Evolutionary conservation across 2,329 filamentous ascomycete species (phyloP).

Genomic region (Aspergillus brasiliensis): DNA sequence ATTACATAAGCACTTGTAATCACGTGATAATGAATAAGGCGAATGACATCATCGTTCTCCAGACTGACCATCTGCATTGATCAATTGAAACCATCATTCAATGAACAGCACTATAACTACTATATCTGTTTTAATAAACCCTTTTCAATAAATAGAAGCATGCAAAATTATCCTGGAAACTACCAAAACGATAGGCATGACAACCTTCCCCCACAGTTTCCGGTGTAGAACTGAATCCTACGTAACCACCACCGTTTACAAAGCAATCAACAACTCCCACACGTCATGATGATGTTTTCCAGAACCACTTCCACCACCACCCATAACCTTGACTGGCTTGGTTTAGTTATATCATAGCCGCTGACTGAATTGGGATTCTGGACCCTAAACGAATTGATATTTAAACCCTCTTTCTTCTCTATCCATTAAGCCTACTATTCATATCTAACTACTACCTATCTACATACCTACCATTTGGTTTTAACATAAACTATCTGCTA

Average conservation of each 20-base stretch:
- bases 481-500: not conserved
- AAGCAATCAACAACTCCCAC: not conserved
- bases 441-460: not conserved
- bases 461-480: not conserved
- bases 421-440: no score
- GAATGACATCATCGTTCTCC: not conserved
- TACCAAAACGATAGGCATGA: no score
- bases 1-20: not conserved
- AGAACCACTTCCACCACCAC: not conserved
- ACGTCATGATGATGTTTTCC: constrained; percentile 37
- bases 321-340: not conserved
- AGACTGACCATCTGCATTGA: not conserved
- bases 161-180: no score
- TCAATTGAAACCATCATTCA: no score
- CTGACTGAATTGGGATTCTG: not conserved
- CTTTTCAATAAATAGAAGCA: no score
- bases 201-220: not conserved
- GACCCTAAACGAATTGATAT: not conserved
- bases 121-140: not conserved
- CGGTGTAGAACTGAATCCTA: not conserved
- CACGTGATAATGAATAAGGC: not conserved
- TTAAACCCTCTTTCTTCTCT: not conserved
- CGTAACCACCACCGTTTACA: not conserved
- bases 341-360: not conserved
- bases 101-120: not conserved